Evolutionary conservation across 73 alveolate genomes (phyloP).

Genomic region (Uronychia setigera): DNA sequence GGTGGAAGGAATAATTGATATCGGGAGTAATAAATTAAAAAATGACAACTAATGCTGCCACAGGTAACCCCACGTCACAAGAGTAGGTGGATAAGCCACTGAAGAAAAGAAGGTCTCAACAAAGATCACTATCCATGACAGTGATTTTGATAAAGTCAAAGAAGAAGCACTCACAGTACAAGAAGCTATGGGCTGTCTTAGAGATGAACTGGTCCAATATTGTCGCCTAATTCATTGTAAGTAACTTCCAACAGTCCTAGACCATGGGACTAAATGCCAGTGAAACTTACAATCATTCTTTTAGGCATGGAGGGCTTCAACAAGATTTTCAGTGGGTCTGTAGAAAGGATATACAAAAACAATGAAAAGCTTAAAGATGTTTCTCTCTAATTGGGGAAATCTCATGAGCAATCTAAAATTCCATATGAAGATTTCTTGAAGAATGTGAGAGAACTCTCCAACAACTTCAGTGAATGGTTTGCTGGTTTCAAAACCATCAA

Average conservation of each 20-base stretch:
- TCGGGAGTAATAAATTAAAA: too few species aligned
- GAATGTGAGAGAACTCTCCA: neutral
- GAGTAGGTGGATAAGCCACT: too few species aligned
- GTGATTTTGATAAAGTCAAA: conserved; percentile 9
- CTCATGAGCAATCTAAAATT: neutral
- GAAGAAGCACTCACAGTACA: neutral
- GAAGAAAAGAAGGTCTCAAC: too few species aligned
- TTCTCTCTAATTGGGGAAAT: neutral
- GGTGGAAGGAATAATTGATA: too few species aligned
- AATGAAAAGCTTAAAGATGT: neutral
- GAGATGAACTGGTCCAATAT: conserved; percentile 1
- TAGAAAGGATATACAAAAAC: neutral
- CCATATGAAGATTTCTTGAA: conserved; percentile 7
- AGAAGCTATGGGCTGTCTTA: neutral
- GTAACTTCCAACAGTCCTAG: neutral
- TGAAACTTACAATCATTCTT: neutral
- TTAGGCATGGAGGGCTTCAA: neutral
- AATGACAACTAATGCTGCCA: too few species aligned
- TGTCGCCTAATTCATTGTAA: neutral
- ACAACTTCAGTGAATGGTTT: conserved; percentile 2
- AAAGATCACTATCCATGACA: conserved; percentile 9
- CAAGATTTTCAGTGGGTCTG: neutral
- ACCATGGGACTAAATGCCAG: too few species aligned
- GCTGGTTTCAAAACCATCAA: conserved; percentile 5
- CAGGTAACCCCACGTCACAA: too few species aligned